Base-by-base conservation (phyloP, 2,329 filamentous ascomycete genomes). In the Diplodia sapinea region DNA sequence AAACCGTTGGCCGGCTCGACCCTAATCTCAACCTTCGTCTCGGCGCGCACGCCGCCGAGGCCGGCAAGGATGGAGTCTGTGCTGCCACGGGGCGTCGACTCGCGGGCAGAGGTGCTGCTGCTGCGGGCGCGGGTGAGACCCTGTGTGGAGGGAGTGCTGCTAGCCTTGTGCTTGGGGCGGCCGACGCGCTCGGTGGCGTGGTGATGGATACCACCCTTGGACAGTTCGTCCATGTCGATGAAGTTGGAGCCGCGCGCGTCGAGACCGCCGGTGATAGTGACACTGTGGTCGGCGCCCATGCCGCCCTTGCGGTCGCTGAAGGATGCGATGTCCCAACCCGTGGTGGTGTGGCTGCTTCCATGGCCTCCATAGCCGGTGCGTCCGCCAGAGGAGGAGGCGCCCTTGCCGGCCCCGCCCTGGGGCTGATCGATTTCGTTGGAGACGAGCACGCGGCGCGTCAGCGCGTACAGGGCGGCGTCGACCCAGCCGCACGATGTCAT, bases 401-500 rank as follows among this genome's bases (percentile, higher is more conserved):
- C 20, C 36, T 38, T 38, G 52, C 31, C 40, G 6, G 40, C 40
- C 40, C 15, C 52, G 31, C 31, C 50, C 36, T 63, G 63, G 26
- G 33, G 43, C 36, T 17, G 49, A 9, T 61, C 67, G 31, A 77
- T 52, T n/a, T 78, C 73, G 68, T 73, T 72, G 12, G 74, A 72
- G 29, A 78, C 74, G 29, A 82, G 71, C 4, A 81, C 73, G 9
- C 79, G 75, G 4, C 80, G 78, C 1, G 80, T 82, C 11, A 82
- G 68, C 0, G 80, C 73, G 69, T 82, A 82, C 2, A 82, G 74
- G 0, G 80, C 66, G 7, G 78, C 78, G 57, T 82, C 81, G 31
- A 82, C 76, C 78, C 79, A 82, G 29, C 81, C 81, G 40, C 79
- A 81, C 7, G 76, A 80, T 3, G 81, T 82, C 56, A 89, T 86